phyloP scores from a whole-genome alignment of 2,329 filamentous ascomycete genomes.

The Epichloe brachyelytri region DNA sequence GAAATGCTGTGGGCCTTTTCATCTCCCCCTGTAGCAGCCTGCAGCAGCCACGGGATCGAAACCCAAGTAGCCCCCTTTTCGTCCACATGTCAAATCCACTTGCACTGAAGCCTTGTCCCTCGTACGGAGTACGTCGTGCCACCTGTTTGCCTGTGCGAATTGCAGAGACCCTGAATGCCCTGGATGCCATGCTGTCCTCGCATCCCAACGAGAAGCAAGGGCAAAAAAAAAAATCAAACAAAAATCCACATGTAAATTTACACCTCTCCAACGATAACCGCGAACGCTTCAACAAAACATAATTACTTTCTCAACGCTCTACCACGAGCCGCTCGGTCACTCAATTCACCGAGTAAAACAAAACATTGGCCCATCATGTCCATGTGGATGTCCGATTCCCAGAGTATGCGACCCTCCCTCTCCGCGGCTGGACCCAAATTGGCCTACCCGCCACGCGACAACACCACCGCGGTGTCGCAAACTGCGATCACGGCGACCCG shows the following conservation, averaged over 20 bases:
- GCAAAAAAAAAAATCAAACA: not conserved
- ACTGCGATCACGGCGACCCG: not conserved
- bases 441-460: not conserved
- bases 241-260: too few relatives aligned
- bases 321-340: not conserved
- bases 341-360: not conserved
- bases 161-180: conserved; percentile 3
- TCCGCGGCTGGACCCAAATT: not conserved
- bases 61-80: conserved; percentile 1
- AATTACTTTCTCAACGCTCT: not conserved
- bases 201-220: not conserved
- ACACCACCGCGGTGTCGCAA: not conserved
- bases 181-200: conserved; percentile 7
- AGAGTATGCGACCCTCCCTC: conserved; percentile 52
- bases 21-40: not conserved
- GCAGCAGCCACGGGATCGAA: not conserved
- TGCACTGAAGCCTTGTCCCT: not conserved
- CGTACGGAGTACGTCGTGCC: not conserved
- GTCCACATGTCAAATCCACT: not conserved
- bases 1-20: not conserved
- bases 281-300: too few relatives aligned
- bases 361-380: conserved; percentile 32
- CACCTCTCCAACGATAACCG: too few relatives aligned
- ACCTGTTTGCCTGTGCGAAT: conserved; percentile 1
- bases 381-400: conserved; percentile 92